These are phyloP conservation scores for Trichoderma citrinoviride DNA, from an alignment of 2,329 filamentous ascomycete genomes.

Conservation along the genomic window DNA sequence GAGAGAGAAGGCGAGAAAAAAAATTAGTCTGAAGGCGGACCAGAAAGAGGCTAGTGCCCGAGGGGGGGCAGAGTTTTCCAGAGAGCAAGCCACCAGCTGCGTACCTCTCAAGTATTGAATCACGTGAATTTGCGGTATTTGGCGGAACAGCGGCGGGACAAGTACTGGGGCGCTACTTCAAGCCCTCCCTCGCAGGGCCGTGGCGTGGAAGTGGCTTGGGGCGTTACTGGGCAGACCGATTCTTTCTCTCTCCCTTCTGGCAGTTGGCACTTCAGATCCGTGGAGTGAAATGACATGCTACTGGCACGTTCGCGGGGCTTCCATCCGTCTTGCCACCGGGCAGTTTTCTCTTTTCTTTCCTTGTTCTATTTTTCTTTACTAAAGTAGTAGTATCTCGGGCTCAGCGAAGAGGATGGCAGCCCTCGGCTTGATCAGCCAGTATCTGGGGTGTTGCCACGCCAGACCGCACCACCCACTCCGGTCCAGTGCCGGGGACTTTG, in stretches of 20 bases:
- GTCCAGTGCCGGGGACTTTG: background rate
- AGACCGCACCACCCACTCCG: background rate
- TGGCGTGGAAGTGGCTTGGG: conserved; percentile 22
- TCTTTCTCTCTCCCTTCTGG: conserved; percentile 6
- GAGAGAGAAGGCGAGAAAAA: conserved; percentile 23
- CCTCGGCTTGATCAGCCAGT: background rate
- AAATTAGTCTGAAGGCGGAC: conserved; percentile 23
- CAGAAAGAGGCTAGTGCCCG: conserved; percentile 34
- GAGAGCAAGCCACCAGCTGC: conserved; percentile 9
- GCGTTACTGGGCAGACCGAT: conserved; percentile 18
- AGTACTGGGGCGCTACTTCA: background rate
- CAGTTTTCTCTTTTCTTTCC: no score
- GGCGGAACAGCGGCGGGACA: background rate
- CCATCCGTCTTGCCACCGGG: conserved; percentile 12
- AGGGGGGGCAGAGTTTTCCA: conserved; percentile 26
- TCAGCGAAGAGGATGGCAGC: conserved; percentile 9
- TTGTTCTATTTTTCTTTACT: background rate
- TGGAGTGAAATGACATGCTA: no score
- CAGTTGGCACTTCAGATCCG: background rate
- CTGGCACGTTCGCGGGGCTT: conserved; percentile 3
- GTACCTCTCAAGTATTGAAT: conserved; percentile 10
- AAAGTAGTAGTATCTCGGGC: conserved; percentile 10
- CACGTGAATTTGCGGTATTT: background rate
- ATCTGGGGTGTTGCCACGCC: background rate
- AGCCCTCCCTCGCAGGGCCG: background rate